Base-by-base conservation (phyloP, 768 basidiomycete genomes). In the Macrolepiota fuliginosa region DNA sequence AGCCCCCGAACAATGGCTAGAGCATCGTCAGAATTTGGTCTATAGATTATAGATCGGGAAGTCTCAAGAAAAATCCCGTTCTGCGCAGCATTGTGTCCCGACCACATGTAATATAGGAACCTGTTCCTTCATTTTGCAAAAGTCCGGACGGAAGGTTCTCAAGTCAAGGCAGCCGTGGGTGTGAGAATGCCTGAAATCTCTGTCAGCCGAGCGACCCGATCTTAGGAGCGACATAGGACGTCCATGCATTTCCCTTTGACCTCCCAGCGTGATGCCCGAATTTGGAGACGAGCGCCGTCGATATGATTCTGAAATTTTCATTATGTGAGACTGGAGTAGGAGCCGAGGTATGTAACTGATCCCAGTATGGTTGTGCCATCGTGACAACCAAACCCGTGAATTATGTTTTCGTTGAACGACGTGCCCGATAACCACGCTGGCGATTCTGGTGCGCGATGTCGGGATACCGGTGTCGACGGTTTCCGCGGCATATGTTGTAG, bases 101-200 rank as follows among this genome's bases (percentile, higher is more conserved):
- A 17, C 19, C 42, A 45, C 17, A 15, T 19, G 17, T 19, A 45
- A 7, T 45, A 15, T 45, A 45, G 7, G 42, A 17, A n/a, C 42
- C 17, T 19, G 42, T 19, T 15, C 17, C 42, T 47, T 47, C 42
- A n/a, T 32, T 15, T 46, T n/a, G 17, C 36, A 39, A n/a, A 27
- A 39, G 12, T 35, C 46, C 37, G 32, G 57, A 32, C 37, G 50
- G 39, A 22, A 39, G 36, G 25, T 39, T 58, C 57, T 37, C 57
- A 58, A 58, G 57, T 58, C 47, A 12, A 24, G 47, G 19, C 47
- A 50, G 12, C 22, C 32, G 57, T 58, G 57, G 47, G 36, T 50
- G 11, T 19, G 35, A 56, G 35, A 50, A 37, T n/a, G 29, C 29
- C 7, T 32, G 29, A 32, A 32, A 32, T 32, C 29, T 32, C 29